These are phyloP conservation scores for Fibroporia radiculosa DNA, from an alignment of 768 basidiomycete species.

Conservation along the genomic window DNA sequence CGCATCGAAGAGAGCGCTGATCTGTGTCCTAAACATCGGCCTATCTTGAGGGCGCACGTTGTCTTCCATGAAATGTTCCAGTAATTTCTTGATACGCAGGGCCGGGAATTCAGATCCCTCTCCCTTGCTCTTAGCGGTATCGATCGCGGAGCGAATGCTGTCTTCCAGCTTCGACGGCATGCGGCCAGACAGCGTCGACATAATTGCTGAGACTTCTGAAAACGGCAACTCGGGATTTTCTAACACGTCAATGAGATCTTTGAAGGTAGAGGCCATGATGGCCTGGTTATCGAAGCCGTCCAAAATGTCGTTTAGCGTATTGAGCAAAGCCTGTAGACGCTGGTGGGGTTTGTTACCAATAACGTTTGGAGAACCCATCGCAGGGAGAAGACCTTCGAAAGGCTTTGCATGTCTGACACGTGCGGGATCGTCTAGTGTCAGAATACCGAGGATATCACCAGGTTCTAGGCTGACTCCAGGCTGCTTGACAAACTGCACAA, in stretches of 20 bases:
- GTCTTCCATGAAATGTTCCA: constrained; percentile 81
- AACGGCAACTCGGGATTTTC: constrained; percentile 85
- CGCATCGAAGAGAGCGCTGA: constrained; percentile 63
- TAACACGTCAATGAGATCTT: constrained; percentile 77
- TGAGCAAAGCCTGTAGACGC: constrained; percentile 63
- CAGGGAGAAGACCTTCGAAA: constrained; percentile 88
- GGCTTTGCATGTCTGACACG: constrained; percentile 98
- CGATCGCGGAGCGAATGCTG: constrained; percentile 69
- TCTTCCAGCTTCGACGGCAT: constrained; percentile 92
- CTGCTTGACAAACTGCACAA: constrained; percentile 94
- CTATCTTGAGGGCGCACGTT: constrained; percentile 75
- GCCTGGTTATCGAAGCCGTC: constrained; percentile 97
- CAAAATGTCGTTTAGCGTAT: constrained; percentile 82
- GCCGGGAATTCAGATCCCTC: constrained; percentile 86
- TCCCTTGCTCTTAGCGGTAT: constrained; percentile 64
- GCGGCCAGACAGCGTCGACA: constrained; percentile 86
- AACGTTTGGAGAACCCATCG: constrained; percentile 80
- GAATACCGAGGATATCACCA: constrained; percentile 94
- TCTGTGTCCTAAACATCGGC: constrained; percentile 66
- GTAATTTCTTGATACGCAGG: constrained; percentile 71
- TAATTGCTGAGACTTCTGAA: constrained; percentile 73
- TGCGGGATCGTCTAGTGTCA: constrained; percentile 91
- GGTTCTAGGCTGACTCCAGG: constrained; percentile 95
- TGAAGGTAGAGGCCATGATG: constrained; percentile 78
- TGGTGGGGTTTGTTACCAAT: constrained; percentile 89